These are phyloP conservation scores for Alternaria longipes DNA, from an alignment of 2,329 filamentous ascomycete genomes.

Conservation along the genomic window DNA sequence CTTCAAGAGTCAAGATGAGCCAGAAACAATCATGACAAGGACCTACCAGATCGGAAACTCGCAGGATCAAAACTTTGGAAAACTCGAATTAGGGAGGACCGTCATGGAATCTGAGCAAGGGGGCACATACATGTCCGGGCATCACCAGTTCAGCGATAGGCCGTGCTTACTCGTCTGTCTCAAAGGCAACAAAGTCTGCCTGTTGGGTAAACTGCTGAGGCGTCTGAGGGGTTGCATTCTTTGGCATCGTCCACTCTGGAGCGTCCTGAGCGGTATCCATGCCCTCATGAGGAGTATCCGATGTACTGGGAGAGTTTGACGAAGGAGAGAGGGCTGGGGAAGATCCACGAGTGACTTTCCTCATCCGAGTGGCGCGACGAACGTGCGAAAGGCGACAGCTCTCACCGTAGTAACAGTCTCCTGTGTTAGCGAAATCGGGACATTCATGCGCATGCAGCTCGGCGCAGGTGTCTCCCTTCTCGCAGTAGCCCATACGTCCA, in stretches of 20 bases:
- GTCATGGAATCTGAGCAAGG: conserved; percentile 11
- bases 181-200: conserved; percentile 43
- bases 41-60: conserved; percentile 29
- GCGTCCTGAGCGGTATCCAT: conserved; percentile 12
- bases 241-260: conserved; percentile 7
- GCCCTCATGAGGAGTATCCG: conserved; percentile 20
- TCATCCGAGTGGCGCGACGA: conserved; percentile 58
- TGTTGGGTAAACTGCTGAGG: conserved; percentile 42
- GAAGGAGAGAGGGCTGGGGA: conserved; percentile 19
- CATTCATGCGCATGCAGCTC: conserved; percentile 93
- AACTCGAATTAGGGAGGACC: conserved; percentile 23
- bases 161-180: conserved; percentile 25
- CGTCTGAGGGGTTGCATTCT: conserved; percentile 2
- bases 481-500: conserved; percentile 87
- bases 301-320: conserved; percentile 6
- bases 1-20: conserved; percentile 25
- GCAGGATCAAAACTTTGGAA: conserved; percentile 21
- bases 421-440: conserved; percentile 92
- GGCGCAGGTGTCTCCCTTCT: conserved; percentile 77
- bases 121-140: conserved; percentile 26
- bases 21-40: conserved; percentile 13
- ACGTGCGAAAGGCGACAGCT: conserved; percentile 88
- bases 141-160: conserved; percentile 2
- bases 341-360: conserved; percentile 25
- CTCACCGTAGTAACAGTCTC: conserved; percentile 76